These are phyloP conservation scores for Diphasiastrum complanatum DNA, from an alignment of 83 land plant genomes.

Conservation along the genomic window DNA sequence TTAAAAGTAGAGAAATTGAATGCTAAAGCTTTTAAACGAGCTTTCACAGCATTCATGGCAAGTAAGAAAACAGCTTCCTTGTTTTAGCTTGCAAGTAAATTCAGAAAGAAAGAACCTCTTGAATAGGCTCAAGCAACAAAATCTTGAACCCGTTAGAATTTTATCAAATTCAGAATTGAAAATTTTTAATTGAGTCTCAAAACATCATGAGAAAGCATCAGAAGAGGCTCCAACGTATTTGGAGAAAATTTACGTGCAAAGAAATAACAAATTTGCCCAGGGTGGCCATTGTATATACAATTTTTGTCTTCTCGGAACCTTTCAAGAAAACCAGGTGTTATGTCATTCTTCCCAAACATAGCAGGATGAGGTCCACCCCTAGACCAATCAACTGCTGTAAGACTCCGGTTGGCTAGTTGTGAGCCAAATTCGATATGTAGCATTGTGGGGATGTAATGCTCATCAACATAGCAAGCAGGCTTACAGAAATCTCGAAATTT, in stretches of 20 bases:
- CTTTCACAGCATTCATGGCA: too few relatives aligned
- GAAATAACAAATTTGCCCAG: neutral
- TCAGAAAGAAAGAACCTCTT: too few relatives aligned
- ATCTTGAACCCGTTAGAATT: too few relatives aligned
- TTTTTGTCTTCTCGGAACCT: neutral
- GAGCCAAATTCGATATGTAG: conserved; percentile 5
- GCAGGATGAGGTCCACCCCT: conserved; percentile 13
- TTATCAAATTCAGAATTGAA: too few relatives aligned
- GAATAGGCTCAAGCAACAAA: too few relatives aligned
- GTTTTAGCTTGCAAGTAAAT: too few relatives aligned
- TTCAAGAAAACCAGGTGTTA: neutral
- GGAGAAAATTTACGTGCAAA: conserved; percentile 15
- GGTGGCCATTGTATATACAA: conserved; percentile 9
- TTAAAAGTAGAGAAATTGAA: too few relatives aligned
- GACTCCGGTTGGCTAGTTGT: neutral
- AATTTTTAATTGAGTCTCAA: too few relatives aligned
- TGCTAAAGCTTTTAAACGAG: too few relatives aligned
- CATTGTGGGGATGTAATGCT: conserved; percentile 12
- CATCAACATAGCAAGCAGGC: conserved; percentile 17
- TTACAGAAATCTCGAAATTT: conserved; percentile 13
- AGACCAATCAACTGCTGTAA: conserved; percentile 15
- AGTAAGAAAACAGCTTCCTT: too few relatives aligned
- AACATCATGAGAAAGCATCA: neutral
- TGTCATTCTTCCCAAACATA: conserved; percentile 10
- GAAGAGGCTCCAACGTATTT: conserved; percentile 7